Evolutionary conservation across 495 filamentous ascomycete genomes (phyloP).

Genomic region (Aspergillus baeticus): DNA sequence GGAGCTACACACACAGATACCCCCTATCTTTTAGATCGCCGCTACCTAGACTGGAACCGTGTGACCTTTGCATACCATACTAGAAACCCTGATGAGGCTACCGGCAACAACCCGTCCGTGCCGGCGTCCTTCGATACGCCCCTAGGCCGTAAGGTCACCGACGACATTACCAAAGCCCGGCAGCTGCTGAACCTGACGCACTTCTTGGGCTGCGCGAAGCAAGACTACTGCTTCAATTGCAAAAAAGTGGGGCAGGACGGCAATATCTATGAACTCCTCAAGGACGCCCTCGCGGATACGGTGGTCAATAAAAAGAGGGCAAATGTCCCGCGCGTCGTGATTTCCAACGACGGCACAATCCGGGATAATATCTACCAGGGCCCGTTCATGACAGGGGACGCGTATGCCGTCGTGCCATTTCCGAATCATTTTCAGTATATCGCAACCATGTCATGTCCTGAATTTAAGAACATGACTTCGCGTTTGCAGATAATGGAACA

Average conservation of each 20-base stretch:
- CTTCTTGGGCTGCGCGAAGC: conserved; percentile 2
- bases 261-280: neutral
- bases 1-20: neutral
- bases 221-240: neutral
- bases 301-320: neutral
- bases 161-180: neutral
- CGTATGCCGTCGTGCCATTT: conserved; percentile 1
- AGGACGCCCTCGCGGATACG: neutral
- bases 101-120: neutral
- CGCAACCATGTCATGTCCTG: neutral
- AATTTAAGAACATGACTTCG: neutral
- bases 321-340: neutral
- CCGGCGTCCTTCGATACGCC: neutral
- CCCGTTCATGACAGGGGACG: conserved; percentile 1
- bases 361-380: conserved; percentile 4
- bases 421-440: neutral
- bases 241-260: neutral
- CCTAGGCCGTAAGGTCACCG: neutral
- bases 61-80: conserved; percentile 5
- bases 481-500: neutral
- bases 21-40: neutral
- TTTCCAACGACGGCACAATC: neutral
- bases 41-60: conserved; percentile 8
- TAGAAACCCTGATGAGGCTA: neutral
- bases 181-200: neutral